Base-by-base conservation (phyloP, 495 filamentous ascomycete genomes). In the Acidomyces sp. region DNA sequence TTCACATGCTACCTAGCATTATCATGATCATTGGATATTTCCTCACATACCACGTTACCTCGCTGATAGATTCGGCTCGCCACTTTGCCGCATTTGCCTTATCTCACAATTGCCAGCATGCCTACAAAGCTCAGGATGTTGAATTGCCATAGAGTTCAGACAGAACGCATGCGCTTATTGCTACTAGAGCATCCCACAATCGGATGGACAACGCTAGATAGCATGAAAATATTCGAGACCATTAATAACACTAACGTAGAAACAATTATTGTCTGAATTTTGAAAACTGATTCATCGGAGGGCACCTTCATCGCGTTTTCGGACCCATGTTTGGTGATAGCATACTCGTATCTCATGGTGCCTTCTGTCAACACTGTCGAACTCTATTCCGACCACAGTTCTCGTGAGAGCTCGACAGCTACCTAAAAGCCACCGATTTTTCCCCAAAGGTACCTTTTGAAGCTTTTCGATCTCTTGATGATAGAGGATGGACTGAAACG, bases 261-360 rank as follows among this genome's bases (percentile, higher is more conserved):
- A 13, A 28, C 26, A 13, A 28, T 28, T 7, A 7, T 28, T 7
- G 26, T 13, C 26, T 13, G 7, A 28, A 28, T 13, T 28, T 28
- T 13, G 26, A 28, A 7, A 13, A 28, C 7, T 28, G 26, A 13
- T 7, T 28, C 7, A 28, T 28, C 13, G 26, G 26, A 28, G 26
- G 13, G 26, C 13, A 28, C 26, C 26, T 7, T 13, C 26, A 28
- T 13, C 26, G 26, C 7, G 26, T 13, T 28, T 28, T 28, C 26
- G 7, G 26, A 28, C 7, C 26, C 26, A 13, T 28, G 7, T 13
- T 7, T 7, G 26, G 26, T 13, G 7, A 28, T 13, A 28, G 13
- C 13, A 28, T 88, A 41, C 85, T 87, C 58, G 75, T 71, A 2
- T 62, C 70, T 3, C 80, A 86, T 58, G 82, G 80, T 0, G 55